Evolutionary conservation across 108 stramenopile species (phyloP).

Genomic region (Pinguiococcus pyrenoidosus): DNA sequence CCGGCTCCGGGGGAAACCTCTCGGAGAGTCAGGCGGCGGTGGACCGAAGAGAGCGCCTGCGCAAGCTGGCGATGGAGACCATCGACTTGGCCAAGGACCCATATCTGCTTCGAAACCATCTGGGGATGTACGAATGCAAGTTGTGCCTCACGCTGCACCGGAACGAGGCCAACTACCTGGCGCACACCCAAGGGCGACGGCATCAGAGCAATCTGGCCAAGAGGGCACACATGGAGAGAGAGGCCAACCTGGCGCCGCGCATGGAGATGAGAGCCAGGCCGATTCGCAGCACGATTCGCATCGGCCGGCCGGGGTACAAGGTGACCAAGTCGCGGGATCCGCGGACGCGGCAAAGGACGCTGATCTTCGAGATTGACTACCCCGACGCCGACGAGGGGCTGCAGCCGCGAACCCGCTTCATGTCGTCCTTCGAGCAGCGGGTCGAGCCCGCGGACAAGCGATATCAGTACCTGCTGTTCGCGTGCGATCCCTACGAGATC

Average conservation of each 20-base stretch:
- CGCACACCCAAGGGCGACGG: slow-evolving; percentile 98
- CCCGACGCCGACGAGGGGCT: slow-evolving; percentile 72
- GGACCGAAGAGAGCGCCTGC: slow-evolving; percentile 89
- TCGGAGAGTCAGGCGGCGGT: slow-evolving; percentile 70
- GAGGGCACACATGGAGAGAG: slow-evolving; percentile 48
- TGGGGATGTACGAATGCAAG: slow-evolving; percentile 97
- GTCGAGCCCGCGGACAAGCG: slow-evolving; percentile 82
- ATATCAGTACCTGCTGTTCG: slow-evolving; percentile 82
- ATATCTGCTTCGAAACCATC: slow-evolving; percentile 94
- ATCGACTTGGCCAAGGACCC: slow-evolving; percentile 98
- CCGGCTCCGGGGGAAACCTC: slow-evolving; percentile 90
- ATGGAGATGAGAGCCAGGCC: no score
- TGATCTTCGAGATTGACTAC: slow-evolving; percentile 87
- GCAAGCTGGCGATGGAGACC: slow-evolving; percentile 88
- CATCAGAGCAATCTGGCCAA: slow-evolving; percentile 87
- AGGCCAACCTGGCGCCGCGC: no score
- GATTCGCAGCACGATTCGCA: slow-evolving; percentile 50
- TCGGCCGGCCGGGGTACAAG: slow-evolving; percentile 97
- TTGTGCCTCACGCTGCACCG: slow-evolving; percentile 94
- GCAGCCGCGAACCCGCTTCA: slow-evolving; percentile 98
- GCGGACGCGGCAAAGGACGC: slow-evolving; percentile 66
- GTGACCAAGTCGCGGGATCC: slow-evolving; percentile 81
- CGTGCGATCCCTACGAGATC: slow-evolving; percentile 97
- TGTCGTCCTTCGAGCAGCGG: slow-evolving; percentile 95
- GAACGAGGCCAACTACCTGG: slow-evolving; percentile 95